These are phyloP conservation scores for Zea mays DNA, from an alignment of 176 grass and related monocot species.

Conservation along the genomic window Zm-B73-REFERENCE-NAM-5.0 NC_050104.1:22152001-22152500, in stretches of 20 bases:
- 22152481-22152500: constrained; percentile 93
- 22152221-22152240: constrained; percentile 32
- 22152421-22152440: background rate
- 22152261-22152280: constrained; percentile 80
- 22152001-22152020: constrained; percentile 24
- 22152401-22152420: background rate
- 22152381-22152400: background rate
- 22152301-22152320: constrained; percentile 95
- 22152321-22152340: constrained; percentile 76
- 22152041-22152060: constrained; percentile 82
- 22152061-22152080: constrained; percentile 95
- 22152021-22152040: constrained; percentile 73
- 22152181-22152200: constrained; percentile 25
- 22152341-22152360: constrained; percentile 90
- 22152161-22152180: constrained; percentile 5
- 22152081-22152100: constrained; percentile 98
- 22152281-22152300: constrained; percentile 61
- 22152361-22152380: constrained; percentile 88
- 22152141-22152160: constrained; percentile 96
- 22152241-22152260: constrained; percentile 32
- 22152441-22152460: constrained; percentile 45
- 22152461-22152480: constrained; percentile 99
- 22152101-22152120: constrained; percentile 90
- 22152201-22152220: background rate
- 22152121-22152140: constrained; percentile 85